Evolutionary conservation across 129 eudicot species (phyloP).

Genomic region (Lactuca sativa): DNA sequence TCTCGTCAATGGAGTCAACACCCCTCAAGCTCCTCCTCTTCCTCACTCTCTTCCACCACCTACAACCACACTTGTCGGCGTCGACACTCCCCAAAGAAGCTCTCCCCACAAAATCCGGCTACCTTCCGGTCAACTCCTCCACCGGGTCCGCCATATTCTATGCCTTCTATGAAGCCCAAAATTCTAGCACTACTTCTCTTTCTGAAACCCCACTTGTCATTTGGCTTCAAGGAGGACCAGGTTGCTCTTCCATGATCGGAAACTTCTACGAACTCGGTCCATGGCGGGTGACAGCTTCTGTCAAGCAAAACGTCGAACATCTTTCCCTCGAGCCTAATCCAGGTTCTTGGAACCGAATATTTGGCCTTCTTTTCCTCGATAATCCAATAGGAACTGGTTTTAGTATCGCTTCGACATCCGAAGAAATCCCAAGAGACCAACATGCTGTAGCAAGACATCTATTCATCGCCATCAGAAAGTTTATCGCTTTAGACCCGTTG

Average conservation of each 20-base stretch:
- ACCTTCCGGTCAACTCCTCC: slow-evolving; percentile 64
- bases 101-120: slow-evolving; percentile 93
- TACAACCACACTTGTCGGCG: slow-evolving; percentile 24
- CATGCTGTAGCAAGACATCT: slow-evolving; percentile 61
- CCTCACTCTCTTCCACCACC: slow-evolving; percentile 34
- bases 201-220: slow-evolving; percentile 73
- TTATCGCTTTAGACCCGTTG: slow-evolving; percentile 41
- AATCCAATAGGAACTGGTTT: slow-evolving; percentile 89
- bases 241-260: slow-evolving; percentile 83
- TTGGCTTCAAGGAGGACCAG: slow-evolving; percentile 98
- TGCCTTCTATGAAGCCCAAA: slow-evolving; percentile 79
- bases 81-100: slow-evolving; percentile 57
- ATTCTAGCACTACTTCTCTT: slow-evolving; percentile 26
- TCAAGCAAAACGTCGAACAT: slow-evolving; percentile 38
- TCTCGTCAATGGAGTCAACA: slow-evolving; percentile 42
- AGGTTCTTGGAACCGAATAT: slow-evolving; percentile 77
- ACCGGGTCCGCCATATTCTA: slow-evolving; percentile 81
- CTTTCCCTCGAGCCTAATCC: slow-evolving; percentile 50
- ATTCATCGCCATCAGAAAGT: slow-evolving; percentile 51
- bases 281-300: slow-evolving; percentile 50
- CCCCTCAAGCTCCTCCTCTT: slow-evolving; percentile 39
- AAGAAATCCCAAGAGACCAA: slow-evolving; percentile 78
- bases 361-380: slow-evolving; percentile 80
- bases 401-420: slow-evolving; percentile 58
- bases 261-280: slow-evolving; percentile 87